Evolutionary conservation across 129 eudicot species (phyloP).

Genomic region (Glebionis coronaria): DNA sequence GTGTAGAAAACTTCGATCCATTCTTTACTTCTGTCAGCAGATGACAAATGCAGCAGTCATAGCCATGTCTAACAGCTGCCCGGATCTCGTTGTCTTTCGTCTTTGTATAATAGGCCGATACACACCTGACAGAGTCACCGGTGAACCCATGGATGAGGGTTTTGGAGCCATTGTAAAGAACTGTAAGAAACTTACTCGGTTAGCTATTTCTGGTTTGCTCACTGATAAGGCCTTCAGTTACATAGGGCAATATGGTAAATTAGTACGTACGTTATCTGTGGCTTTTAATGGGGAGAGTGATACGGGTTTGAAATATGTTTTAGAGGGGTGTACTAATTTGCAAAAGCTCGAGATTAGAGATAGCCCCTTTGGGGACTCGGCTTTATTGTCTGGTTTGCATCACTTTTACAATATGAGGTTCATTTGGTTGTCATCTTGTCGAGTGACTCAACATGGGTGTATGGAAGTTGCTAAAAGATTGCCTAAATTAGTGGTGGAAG

Average conservation of each 20-base stretch:
- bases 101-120: constrained; percentile 69
- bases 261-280: constrained; percentile 64
- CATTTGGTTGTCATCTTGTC: constrained; percentile 69
- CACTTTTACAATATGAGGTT: constrained; percentile 77
- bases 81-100: constrained; percentile 67
- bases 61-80: constrained; percentile 78
- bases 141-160: constrained; percentile 80
- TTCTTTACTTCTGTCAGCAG: constrained; percentile 71
- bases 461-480: constrained; percentile 44
- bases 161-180: constrained; percentile 87
- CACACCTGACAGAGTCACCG: constrained; percentile 52
- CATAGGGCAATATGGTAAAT: constrained; percentile 75
- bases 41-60: constrained; percentile 77
- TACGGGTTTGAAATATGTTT: constrained; percentile 46
- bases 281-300: constrained; percentile 76
- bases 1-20: constrained; percentile 59
- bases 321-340: constrained; percentile 74
- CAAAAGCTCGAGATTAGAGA: constrained; percentile 79
- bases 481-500: constrained; percentile 63
- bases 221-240: constrained; percentile 65
- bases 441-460: constrained; percentile 54
- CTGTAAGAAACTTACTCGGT: constrained; percentile 74
- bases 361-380: constrained; percentile 77
- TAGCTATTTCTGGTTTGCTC: constrained; percentile 67
- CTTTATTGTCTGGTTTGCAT: constrained; percentile 60